Conservation (phyloP, 345 rosid genomes). For the Mangifera indica region DNA sequence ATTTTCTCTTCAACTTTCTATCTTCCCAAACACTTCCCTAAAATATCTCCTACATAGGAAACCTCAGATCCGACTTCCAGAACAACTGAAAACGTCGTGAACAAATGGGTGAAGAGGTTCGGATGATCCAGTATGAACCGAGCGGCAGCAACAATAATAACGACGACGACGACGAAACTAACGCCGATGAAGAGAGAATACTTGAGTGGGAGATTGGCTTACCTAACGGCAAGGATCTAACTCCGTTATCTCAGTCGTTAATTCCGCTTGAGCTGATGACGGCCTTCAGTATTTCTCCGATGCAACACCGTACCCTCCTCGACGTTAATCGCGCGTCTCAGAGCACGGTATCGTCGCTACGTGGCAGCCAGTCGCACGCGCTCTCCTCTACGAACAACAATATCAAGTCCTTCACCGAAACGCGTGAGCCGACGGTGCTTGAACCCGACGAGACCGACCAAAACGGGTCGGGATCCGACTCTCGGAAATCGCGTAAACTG, state of each 20-base stretch:
- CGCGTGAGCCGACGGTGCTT: constrained; percentile 26
- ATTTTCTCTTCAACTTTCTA: too few species aligned
- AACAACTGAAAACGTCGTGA: too few species aligned
- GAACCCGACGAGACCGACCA: constrained; percentile 48
- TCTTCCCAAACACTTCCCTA: too few species aligned
- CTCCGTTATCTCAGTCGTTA: constrained; percentile 68
- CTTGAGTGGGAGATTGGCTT: constrained; percentile 86
- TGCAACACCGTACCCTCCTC: constrained; percentile 43
- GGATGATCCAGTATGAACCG: constrained; percentile 35
- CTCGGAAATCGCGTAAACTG: constrained; percentile 56
- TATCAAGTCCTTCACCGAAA: constrained; percentile 36
- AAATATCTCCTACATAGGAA: too few species aligned
- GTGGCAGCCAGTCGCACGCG: constrained; percentile 33
- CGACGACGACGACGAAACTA: background rate
- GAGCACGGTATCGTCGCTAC: constrained; percentile 55
- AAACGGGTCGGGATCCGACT: constrained; percentile 57
- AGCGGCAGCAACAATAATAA: constrained; percentile 4
- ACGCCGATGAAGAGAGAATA: constrained; percentile 58
- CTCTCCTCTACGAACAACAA: constrained; percentile 34
- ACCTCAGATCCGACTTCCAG: background rate
- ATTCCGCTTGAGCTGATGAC: constrained; percentile 75
- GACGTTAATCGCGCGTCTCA: constrained; percentile 82
- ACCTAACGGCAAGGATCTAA: constrained; percentile 63
- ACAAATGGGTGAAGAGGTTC: constrained; percentile 47
- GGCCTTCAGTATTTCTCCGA: constrained; percentile 81